Base-by-base conservation (phyloP, 441 rosid species). In the Arabidopsis lyrata region DNA sequence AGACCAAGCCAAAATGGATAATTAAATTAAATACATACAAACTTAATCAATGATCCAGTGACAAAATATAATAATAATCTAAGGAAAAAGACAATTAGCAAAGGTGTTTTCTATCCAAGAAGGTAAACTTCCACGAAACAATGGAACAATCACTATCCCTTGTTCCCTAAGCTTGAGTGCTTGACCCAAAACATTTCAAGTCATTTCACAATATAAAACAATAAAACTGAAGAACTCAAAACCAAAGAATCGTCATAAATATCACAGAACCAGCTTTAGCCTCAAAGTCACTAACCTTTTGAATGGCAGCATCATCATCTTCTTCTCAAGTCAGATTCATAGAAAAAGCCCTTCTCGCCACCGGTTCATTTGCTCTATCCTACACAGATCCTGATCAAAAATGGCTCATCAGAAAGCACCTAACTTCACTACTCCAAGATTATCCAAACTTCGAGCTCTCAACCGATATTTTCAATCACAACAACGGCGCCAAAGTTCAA, bases 311-410 rank as follows among this genome's bases (percentile, higher is more conserved):
- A 49, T 32, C 83, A 15, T 70, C 73, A 22, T 61, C 31, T 29
- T 29, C 77, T 15, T 75, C 78, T 74, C 54, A 70, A 29, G 58
- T 60, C 70, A 65, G 81, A 50, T 83, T 86, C 88, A 81, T 89
- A 31, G 92, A 89, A 4, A 81, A 83, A 1, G 86, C 92, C 3
- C 88, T 87, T 60, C 70, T 72, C 27, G 73, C 82, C 67, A 58
- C 78, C 4, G 70, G 73, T 32, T 53, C 74, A 3, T 83, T 74
- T 34, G 72, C 86, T 14, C 82, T 87, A 0, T 82, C 95, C 15
- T 89, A 89, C 77, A 18, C 89, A 11, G 85, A 87, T 39, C 83
- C 81, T 8, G 66, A 83, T 35, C 92, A 89, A 52, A 84, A 84
- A 71, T 79, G 83, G 84, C 16, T 80, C 4, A 87, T 89, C 18